Conservation (phyloP, 371 early-diverging fungal genomes). For the Mortierella sp. region DNA sequence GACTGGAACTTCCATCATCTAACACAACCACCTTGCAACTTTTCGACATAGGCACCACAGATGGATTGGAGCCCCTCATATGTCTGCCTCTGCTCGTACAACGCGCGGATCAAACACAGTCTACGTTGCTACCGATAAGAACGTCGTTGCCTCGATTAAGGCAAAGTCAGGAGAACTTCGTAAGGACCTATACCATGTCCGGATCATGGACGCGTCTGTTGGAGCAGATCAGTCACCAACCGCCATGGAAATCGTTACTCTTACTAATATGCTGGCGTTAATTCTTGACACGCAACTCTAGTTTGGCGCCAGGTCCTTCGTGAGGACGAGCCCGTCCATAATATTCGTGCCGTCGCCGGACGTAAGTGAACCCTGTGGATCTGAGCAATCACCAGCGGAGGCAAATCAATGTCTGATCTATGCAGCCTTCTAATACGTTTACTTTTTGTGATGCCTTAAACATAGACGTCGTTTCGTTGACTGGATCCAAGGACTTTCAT, state of each 20-base stretch:
- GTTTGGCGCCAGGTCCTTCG: conserved; percentile 67
- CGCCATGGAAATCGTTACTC: too few relatives aligned
- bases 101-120: conserved; percentile 59
- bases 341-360: conserved; percentile 35
- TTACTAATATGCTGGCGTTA: background rate
- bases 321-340: conserved; percentile 41
- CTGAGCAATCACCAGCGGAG: background rate
- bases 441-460: background rate
- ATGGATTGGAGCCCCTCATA: conserved; percentile 70
- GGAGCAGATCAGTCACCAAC: background rate
- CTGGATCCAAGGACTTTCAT: conserved; percentile 56
- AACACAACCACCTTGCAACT: background rate
- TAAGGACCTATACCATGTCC: conserved; percentile 46
- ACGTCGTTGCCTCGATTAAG: conserved; percentile 71
- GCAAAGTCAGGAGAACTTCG: conserved; percentile 70
- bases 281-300: conserved; percentile 16
- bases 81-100: conserved; percentile 43
- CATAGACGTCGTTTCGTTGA: conserved; percentile 62
- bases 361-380: conserved; percentile 23
- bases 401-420: background rate
- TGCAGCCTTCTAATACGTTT: background rate
- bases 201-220: background rate
- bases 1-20: background rate
- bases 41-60: conserved; percentile 68
- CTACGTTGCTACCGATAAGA: conserved; percentile 71